Conservation (phyloP, 1,139 yeast species). For the Meyerozyma guilliermondii region DNA sequence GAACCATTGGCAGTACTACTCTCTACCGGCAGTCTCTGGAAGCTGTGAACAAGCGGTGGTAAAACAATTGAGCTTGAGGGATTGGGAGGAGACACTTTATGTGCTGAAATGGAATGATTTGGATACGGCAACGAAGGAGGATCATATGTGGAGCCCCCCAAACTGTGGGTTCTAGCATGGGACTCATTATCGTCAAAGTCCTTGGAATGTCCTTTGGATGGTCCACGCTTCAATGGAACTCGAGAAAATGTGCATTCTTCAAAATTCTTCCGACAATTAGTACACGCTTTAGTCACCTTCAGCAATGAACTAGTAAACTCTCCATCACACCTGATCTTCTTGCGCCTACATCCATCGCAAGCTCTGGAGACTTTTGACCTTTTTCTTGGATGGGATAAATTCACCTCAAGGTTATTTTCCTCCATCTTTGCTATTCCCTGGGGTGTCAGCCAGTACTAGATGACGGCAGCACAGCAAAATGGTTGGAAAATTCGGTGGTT, state of each 20-base stretch:
- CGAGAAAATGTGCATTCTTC: constrained; percentile 61
- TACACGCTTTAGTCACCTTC: constrained; percentile 46
- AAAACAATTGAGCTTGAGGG: background rate
- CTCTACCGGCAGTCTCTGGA: background rate
- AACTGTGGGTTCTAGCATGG: background rate
- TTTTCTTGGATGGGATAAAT: constrained; percentile 35
- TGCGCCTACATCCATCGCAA: constrained; percentile 63
- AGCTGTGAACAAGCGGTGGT: background rate
- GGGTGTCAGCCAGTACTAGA: no score
- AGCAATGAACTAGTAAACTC: constrained; percentile 37
- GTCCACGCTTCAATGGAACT: constrained; percentile 72
- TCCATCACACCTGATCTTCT: constrained; percentile 62
- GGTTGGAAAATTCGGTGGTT: no score
- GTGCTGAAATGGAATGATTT: background rate
- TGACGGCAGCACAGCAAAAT: no score
- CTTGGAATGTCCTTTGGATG: constrained; percentile 62
- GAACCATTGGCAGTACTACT: background rate
- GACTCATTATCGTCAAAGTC: constrained; percentile 33
- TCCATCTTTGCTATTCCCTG: background rate
- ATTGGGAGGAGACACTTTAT: background rate
- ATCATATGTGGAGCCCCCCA: background rate
- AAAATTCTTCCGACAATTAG: constrained; percentile 50
- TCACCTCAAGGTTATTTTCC: background rate
- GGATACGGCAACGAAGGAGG: background rate
- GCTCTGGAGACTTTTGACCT: constrained; percentile 66